Conservation (phyloP, 257 asterid genomes). For the Eucommia ulmoides region DNA sequence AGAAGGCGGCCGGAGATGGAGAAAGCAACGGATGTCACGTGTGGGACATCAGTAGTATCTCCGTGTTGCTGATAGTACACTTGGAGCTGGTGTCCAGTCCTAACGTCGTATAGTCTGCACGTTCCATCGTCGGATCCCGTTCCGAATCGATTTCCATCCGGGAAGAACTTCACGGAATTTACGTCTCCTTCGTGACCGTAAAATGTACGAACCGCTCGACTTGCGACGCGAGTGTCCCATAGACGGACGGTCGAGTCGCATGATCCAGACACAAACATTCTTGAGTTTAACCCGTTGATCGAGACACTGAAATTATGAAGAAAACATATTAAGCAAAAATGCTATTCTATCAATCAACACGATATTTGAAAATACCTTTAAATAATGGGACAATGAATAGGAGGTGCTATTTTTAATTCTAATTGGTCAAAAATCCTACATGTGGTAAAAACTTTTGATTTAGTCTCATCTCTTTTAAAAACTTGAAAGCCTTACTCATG, state of each 20-base stretch:
- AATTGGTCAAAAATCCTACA: no score
- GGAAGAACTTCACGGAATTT: conserved; percentile 80
- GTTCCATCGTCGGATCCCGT: conserved; percentile 94
- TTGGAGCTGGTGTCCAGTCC: conserved; percentile 98
- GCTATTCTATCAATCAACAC: no score
- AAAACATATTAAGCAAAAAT: no score
- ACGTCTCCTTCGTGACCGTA: conserved; percentile 94
- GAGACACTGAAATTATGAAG: conserved; percentile 91
- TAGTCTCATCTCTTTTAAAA: no score
- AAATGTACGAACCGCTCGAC: conserved; percentile 92
- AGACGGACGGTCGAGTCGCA: conserved; percentile 90
- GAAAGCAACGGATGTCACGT: conserved; percentile 80
- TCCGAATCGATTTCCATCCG: conserved; percentile 92
- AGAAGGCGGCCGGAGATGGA: conserved; percentile 92
- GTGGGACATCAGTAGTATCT: conserved; percentile 56
- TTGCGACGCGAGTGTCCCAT: conserved; percentile 98
- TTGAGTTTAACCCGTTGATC: conserved; percentile 60
- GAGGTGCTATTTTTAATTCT: no score
- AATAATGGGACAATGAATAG: no score
- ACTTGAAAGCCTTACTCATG: no score
- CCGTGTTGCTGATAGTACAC: conserved; percentile 65
- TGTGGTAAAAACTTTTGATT: no score
- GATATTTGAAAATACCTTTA: no score
- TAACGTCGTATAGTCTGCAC: conserved; percentile 79
- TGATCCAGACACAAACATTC: conserved; percentile 91